Conservation (phyloP, 257 asterid genomes). For the Plantago ovata region DNA sequence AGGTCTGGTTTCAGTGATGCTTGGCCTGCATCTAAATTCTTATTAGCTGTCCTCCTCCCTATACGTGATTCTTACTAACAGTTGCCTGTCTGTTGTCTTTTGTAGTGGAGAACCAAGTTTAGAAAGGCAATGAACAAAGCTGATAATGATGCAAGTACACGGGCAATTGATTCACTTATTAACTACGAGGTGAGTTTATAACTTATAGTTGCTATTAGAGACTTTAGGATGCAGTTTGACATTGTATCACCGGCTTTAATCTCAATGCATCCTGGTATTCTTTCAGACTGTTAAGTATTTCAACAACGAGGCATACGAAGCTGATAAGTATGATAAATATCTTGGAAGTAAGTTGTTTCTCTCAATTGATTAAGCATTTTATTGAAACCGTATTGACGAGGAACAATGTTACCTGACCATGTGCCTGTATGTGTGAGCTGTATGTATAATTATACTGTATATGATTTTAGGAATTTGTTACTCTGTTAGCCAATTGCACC, state of each 20-base stretch:
- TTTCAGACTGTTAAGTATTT: constrained; percentile 96
- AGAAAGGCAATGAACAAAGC: constrained; percentile 97
- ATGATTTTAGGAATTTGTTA: too few relatives aligned
- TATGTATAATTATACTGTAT: not conserved
- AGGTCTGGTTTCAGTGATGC: constrained; percentile 11
- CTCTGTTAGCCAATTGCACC: too few relatives aligned
- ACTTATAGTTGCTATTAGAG: constrained; percentile 5
- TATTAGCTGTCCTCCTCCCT: constrained; percentile 14
- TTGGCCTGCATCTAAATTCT: constrained; percentile 6
- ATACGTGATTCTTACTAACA: constrained; percentile 14
- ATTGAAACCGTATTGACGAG: constrained; percentile 4
- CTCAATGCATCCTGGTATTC: constrained; percentile 10
- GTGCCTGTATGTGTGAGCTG: not conserved
- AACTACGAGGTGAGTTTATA: constrained; percentile 76
- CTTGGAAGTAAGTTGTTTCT: constrained; percentile 64
- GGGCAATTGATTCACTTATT: constrained; percentile 88
- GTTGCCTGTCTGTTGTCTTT: constrained; percentile 21
- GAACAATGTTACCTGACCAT: not conserved
- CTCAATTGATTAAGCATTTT: constrained; percentile 12
- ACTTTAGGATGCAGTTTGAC: constrained; percentile 15
- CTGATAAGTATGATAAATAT: constrained; percentile 81
- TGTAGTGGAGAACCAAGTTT: constrained; percentile 97
- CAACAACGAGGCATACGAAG: constrained; percentile 86
- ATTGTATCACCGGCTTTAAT: constrained; percentile 5
- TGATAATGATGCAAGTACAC: constrained; percentile 90